A percentile compares a stretch with the other conserved stretches of the same genome.
Conservation (phyloP, 139 green algal genomes). For the Chlamydomonas incerta region DNA sequence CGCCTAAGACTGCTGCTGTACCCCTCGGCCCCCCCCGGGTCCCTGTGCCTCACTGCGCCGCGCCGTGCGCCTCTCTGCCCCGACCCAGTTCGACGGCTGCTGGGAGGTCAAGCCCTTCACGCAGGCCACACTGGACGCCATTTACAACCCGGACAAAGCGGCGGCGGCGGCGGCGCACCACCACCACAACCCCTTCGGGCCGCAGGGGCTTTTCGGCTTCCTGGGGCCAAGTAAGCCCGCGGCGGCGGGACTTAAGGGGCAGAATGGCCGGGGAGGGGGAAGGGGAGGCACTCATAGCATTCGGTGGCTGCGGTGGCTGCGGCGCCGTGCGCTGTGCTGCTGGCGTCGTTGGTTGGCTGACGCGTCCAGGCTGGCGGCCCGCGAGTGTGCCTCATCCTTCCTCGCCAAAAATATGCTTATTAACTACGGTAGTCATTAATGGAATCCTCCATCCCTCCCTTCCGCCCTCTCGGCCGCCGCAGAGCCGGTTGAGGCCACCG, state of each 20-base stretch:
- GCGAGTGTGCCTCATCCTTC: too few species aligned
- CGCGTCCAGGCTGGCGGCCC: too few species aligned
- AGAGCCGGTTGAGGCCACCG: neutral
- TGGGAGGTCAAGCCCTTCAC: constrained; percentile 42
- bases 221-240: neutral
- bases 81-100: constrained; percentile 31
- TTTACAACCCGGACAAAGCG: constrained; percentile 27
- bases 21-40: too few species aligned
- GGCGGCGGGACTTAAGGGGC: too few species aligned
- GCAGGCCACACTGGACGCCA: constrained; percentile 23
- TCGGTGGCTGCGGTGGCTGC: too few species aligned
- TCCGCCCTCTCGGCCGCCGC: neutral
- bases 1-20: too few species aligned
- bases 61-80: neutral
- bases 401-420: too few species aligned
- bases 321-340: too few species aligned
- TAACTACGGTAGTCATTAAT: neutral
- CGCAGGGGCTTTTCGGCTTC: constrained; percentile 9
- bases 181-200: neutral
- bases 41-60: too few species aligned
- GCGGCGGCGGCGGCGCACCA: neutral
- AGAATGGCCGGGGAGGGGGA: too few species aligned
- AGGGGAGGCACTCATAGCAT: too few species aligned
- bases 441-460: neutral
- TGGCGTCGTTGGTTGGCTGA: too few species aligned